phyloP scores from a whole-genome alignment of 2,329 filamentous ascomycete species.

The Mollisia scopiformis region DNA sequence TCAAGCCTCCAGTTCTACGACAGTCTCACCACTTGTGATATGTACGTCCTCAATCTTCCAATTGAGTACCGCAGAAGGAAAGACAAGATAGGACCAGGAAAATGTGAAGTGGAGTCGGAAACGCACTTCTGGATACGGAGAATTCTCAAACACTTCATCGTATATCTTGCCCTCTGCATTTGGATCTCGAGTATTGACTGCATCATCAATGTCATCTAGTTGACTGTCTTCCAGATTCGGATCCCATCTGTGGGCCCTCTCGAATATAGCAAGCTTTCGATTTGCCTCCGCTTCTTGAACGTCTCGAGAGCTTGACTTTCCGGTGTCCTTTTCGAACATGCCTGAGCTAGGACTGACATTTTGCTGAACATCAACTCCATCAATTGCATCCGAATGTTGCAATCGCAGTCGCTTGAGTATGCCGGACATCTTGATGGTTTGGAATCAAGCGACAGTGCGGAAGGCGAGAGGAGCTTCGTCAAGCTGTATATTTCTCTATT shows the following conservation, averaged over 20 bases:
- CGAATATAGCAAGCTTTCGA: constrained; percentile 16
- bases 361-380: not conserved
- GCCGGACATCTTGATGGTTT: constrained; percentile 5
- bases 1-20: too few relatives aligned
- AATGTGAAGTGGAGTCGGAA: not conserved
- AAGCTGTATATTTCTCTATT: not conserved
- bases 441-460: not conserved
- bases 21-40: too few relatives aligned
- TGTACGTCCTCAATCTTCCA: too few relatives aligned
- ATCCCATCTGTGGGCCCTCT: constrained; percentile 22
- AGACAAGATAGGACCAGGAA: too few relatives aligned
- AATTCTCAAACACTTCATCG: constrained; percentile 19
- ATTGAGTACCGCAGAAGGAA: too few relatives aligned
- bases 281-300: constrained; percentile 19
- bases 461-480: not conserved
- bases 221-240: constrained; percentile 20
- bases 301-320: constrained; percentile 7
- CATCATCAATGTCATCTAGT: constrained; percentile 22
- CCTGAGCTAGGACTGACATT: not conserved
- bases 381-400: not conserved
- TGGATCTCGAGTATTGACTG: constrained; percentile 15
- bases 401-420: constrained; percentile 3
- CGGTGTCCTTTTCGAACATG: constrained; percentile 5
- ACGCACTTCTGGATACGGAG: constrained; percentile 18
- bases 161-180: constrained; percentile 14